A percentile compares a stretch with the other conserved stretches of the same genome.
Evolutionary conservation across 495 filamentous ascomycete species (phyloP).

Genomic region (Penicillium lividum): DNA sequence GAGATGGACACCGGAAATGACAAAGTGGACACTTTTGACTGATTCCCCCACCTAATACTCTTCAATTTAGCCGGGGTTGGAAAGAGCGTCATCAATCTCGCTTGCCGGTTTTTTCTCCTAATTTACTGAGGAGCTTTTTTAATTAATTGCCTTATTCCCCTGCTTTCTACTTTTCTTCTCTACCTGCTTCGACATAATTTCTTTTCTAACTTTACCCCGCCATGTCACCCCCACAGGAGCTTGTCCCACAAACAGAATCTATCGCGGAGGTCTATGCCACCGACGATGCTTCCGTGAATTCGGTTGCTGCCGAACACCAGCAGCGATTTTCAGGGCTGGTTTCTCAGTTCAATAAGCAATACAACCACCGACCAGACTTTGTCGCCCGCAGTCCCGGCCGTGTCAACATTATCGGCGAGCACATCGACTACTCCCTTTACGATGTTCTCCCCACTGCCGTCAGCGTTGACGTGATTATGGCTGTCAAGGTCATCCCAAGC

Average conservation of each 20-base stretch:
- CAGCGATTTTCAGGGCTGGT: slow-evolving; percentile 72
- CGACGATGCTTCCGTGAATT: slow-evolving; percentile 41
- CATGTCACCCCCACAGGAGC: slow-evolving; percentile 48
- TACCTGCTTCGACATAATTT: not conserved
- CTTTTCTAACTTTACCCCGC: slow-evolving; percentile 27
- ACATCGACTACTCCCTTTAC: slow-evolving; percentile 98
- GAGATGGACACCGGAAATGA: slow-evolving; percentile 8
- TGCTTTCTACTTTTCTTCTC: slow-evolving; percentile 2
- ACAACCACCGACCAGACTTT: slow-evolving; percentile 72
- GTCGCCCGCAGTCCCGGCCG: slow-evolving; percentile 87
- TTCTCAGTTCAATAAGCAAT: slow-evolving; percentile 69
- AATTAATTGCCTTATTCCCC: slow-evolving; percentile 6
- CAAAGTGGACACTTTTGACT: not conserved
- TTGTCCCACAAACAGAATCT: slow-evolving; percentile 50
- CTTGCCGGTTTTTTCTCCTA: slow-evolving; percentile 6
- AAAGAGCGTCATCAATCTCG: slow-evolving; percentile 10
- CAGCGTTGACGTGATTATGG: slow-evolving; percentile 84
- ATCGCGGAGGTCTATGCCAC: slow-evolving; percentile 53
- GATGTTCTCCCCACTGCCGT: slow-evolving; percentile 95
- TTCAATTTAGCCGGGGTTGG: slow-evolving; percentile 18
- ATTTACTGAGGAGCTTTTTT: not conserved
- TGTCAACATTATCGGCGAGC: slow-evolving; percentile 98
- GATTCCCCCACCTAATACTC: slow-evolving; percentile 14
- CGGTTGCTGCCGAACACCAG: slow-evolving; percentile 40
- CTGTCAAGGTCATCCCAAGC: slow-evolving; percentile 63